Evolutionary conservation across 371 early-diverging fungal genomes (phyloP).

Genomic region (Umbelopsis sp.): DNA sequence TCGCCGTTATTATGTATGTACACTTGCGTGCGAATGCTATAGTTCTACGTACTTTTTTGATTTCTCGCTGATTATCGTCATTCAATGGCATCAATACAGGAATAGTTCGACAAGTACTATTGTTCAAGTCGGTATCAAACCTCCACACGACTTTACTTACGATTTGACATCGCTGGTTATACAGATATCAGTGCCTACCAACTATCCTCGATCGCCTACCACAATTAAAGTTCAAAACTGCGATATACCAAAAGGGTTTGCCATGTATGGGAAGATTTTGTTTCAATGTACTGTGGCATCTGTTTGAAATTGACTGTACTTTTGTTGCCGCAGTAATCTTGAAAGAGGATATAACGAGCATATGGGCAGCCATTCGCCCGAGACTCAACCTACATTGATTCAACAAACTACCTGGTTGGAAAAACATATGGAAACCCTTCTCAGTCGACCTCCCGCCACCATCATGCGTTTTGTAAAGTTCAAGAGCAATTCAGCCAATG

Average conservation of each 20-base stretch:
- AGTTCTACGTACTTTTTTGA: neutral
- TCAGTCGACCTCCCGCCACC: neutral
- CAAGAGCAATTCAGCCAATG: neutral
- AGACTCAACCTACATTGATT: neutral
- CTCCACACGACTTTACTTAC: neutral
- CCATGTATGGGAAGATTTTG: neutral
- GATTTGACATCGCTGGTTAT: neutral
- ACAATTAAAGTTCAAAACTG: constrained; percentile 1
- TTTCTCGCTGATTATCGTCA: neutral
- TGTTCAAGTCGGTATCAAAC: constrained; percentile 3
- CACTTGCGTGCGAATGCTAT: neutral
- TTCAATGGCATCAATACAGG: neutral
- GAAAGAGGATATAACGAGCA: constrained; percentile 10
- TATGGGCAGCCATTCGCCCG: neutral
- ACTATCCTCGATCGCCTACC: neutral
- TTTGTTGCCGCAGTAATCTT: constrained; percentile 10
- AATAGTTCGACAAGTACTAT: neutral
- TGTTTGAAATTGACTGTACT: neutral
- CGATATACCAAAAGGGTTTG: constrained; percentile 14
- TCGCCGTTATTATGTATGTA: neutral
- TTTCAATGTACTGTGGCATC: neutral
- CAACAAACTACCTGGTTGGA: neutral
- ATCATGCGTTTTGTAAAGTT: constrained; percentile 5
- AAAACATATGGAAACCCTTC: neutral
- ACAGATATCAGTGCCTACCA: neutral